Base-by-base conservation (phyloP, 208 protist species). In the Acanthamoeba rhysodes region DNA sequence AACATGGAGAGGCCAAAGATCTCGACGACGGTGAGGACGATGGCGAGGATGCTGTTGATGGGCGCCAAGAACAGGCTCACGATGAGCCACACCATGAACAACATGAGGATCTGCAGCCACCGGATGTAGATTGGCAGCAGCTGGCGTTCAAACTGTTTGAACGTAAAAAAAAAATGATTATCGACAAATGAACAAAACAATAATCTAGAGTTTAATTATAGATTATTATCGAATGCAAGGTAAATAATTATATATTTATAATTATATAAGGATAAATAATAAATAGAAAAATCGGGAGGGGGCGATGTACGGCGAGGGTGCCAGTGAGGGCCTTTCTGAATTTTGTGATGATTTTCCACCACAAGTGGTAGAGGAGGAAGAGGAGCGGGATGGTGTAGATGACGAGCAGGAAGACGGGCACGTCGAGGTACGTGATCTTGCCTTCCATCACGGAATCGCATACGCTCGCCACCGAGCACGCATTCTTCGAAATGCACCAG, bases 261-360 rank as follows among this genome's bases (percentile, higher is more conserved):
- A 66, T n/a, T n/a, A n/a, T n/a, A n/a, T n/a, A n/a, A n/a, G n/a
- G n/a, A n/a, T n/a, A n/a, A n/a, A n/a, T n/a, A n/a, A n/a, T n/a
- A n/a, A n/a, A n/a, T n/a, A n/a, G n/a, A n/a, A n/a, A n/a, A n/a
- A n/a, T n/a, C n/a, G n/a, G 22, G 22, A 0, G 29, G n/a, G 66
- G 14, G 29, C 22, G 24, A 8, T 24, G 70, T 59, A 85, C 76
- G 4, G 37, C 76, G n/a, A 85, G 76, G 12, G 76, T 85, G 76
- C 76, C 76, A 18, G 22, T 85, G 76, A 85, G 76, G 76, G 76
- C 76, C 22, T 85, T 50, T 32, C n/a, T 85, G 76, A 85, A 85
- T 59, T 85, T 85, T 2, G 48, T 85, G 37, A 85, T 50, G 48
- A 85, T 85, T 59, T 85, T 85, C 76, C 76, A 85, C 76, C 76